Evolutionary conservation across 2,329 filamentous ascomycete genomes (phyloP).

Genomic region (Fusarium domesticum): DNA sequence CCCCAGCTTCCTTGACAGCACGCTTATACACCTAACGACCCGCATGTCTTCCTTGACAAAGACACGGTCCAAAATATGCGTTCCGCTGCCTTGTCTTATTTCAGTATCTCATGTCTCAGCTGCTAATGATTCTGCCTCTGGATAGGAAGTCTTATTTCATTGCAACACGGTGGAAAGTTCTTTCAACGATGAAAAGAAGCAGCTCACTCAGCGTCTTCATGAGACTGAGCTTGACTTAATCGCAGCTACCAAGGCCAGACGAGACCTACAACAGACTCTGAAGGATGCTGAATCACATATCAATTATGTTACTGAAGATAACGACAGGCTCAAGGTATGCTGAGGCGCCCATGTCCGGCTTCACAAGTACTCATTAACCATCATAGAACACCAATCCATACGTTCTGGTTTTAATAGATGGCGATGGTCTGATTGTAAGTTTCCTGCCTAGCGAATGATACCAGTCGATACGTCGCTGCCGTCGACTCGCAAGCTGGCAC

Average conservation of each 20-base stretch:
- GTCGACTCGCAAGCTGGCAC: neutral
- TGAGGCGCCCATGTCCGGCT: constrained; percentile 9
- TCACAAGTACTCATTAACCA: constrained; percentile 16
- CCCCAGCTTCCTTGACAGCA: neutral
- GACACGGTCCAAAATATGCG: neutral
- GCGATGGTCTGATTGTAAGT: constrained; percentile 57
- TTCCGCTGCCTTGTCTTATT: neutral
- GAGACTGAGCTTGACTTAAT: constrained; percentile 49
- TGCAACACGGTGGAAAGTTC: constrained; percentile 42
- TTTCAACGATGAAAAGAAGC: constrained; percentile 44
- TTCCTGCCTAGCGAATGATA: neutral
- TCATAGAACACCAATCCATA: constrained; percentile 55
- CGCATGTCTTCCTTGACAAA: neutral
- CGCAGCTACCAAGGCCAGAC: constrained; percentile 46
- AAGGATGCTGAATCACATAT: constrained; percentile 38
- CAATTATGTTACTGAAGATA: constrained; percentile 37
- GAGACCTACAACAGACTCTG: constrained; percentile 50
- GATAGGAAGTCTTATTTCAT: constrained; percentile 33
- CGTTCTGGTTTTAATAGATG: constrained; percentile 59
- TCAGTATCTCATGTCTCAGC: neutral
- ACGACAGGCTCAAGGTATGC: constrained; percentile 46
- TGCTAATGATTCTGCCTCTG: constrained; percentile 3
- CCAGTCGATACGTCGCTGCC: neutral
- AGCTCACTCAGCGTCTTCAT: constrained; percentile 41
- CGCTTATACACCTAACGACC: neutral